Percentiles rank a stretch among this genome's conserved stretches.
These are phyloP conservation scores for Neofusicoccum sp. DNA, from an alignment of 2,329 filamentous ascomycete genomes.

Conservation along the genomic window DNA sequence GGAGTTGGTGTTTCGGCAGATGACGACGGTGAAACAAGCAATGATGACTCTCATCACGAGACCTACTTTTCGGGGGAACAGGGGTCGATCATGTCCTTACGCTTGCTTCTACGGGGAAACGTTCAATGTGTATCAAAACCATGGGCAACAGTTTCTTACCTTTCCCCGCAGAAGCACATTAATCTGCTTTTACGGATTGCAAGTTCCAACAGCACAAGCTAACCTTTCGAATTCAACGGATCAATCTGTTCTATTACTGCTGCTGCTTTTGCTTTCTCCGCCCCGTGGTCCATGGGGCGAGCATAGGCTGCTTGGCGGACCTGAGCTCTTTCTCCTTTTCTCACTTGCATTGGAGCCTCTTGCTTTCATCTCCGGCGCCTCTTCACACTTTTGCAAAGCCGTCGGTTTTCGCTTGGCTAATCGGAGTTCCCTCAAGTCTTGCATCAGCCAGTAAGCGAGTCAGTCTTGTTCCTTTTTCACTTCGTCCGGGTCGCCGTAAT, in stretches of 20 bases:
- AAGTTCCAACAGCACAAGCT: constrained; percentile 1
- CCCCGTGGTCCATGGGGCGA: background rate
- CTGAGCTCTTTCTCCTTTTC: background rate
- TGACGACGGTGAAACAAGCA: constrained; percentile 11
- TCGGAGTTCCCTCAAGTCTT: constrained; percentile 5
- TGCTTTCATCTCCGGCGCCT: no score
- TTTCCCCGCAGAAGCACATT: constrained; percentile 1
- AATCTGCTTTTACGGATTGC: background rate
- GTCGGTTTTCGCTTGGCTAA: constrained; percentile 9
- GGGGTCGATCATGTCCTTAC: constrained; percentile 7
- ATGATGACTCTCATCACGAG: constrained; percentile 11
- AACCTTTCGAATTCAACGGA: background rate
- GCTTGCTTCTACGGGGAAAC: constrained; percentile 1
- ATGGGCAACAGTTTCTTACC: constrained; percentile 8
- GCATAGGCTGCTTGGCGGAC: background rate
- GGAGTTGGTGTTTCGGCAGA: constrained; percentile 12
- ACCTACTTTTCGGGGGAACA: background rate
- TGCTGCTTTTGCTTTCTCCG: constrained; percentile 9
- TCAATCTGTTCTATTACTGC: constrained; percentile 1
- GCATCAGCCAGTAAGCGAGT: constrained; percentile 6
- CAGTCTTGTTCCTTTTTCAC: constrained; percentile 2
- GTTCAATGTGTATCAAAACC: constrained; percentile 9
- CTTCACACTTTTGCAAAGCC: constrained; percentile 15
- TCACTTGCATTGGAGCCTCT: background rate
- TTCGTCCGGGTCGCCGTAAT: background rate